Evolutionary conservation across 148 eudicot genomes (phyloP).

Genomic region (Cornus kousa): DNA sequence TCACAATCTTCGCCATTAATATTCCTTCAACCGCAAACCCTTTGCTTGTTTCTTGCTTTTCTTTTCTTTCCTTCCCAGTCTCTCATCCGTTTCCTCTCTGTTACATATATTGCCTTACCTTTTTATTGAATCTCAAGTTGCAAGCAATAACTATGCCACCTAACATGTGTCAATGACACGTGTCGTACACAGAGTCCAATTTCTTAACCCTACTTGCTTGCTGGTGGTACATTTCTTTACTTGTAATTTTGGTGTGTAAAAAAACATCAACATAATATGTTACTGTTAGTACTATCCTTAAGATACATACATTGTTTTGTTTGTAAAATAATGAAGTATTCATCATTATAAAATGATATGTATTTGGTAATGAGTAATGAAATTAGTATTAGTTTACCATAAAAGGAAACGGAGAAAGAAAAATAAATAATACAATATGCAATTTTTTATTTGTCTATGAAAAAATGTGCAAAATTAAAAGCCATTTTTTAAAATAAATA

Average conservation of each 20-base stretch:
- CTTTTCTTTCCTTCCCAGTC: constrained; percentile 27
- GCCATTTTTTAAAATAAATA: no score
- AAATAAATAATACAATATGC: no score
- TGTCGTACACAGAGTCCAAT: not conserved
- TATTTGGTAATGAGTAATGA: no score
- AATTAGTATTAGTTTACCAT: no score
- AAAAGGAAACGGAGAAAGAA: no score
- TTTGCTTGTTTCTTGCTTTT: not conserved
- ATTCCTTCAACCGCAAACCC: constrained; percentile 12
- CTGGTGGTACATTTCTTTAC: not conserved
- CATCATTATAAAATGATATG: no score
- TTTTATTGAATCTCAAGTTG: constrained; percentile 12
- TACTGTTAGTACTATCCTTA: not conserved
- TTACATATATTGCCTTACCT: not conserved
- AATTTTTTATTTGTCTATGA: no score
- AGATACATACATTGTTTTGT: not conserved
- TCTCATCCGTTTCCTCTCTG: constrained; percentile 6
- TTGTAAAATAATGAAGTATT: no score
- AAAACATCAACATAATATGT: not conserved
- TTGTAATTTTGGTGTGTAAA: not conserved
- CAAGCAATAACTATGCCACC: constrained; percentile 14
- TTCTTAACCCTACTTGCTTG: not conserved
- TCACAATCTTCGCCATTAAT: constrained; percentile 41
- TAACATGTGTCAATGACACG: constrained; percentile 6
- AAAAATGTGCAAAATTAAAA: no score